Percentiles rank a stretch among this genome's conserved stretches.
Evolutionary conservation across 768 basidiomycete species (phyloP).

Genomic region (Leccinum uliginosum): DNA sequence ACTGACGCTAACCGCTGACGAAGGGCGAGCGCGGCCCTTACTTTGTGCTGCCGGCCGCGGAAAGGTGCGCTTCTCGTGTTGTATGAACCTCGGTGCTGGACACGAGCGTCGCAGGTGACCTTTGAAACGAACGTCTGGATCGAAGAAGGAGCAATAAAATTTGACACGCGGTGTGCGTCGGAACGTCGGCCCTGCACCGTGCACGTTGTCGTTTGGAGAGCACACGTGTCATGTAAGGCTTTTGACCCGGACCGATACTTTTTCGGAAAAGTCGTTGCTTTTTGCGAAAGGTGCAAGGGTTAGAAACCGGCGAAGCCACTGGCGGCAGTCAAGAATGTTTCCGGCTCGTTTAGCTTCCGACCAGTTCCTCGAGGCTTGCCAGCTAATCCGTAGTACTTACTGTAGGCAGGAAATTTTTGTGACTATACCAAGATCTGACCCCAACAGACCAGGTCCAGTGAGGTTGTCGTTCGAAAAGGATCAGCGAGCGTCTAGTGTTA

Average conservation of each 20-base stretch:
- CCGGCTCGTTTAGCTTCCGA: background rate
- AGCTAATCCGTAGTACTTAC: background rate
- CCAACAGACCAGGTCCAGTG: background rate
- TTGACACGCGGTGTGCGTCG: background rate
- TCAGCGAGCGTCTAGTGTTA: background rate
- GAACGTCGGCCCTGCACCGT: background rate
- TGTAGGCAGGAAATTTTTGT: background rate
- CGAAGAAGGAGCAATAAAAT: background rate
- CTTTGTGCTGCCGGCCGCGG: background rate
- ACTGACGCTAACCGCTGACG: background rate
- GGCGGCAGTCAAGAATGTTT: background rate
- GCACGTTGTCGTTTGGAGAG: slow-evolving; percentile 11
- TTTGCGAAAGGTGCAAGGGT: background rate
- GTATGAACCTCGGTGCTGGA: background rate
- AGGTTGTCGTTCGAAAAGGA: background rate
- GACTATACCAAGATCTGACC: background rate
- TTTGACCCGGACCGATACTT: background rate
- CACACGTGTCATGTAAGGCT: slow-evolving; percentile 8
- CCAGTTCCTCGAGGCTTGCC: background rate
- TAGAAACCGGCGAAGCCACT: background rate
- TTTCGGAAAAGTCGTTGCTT: slow-evolving; percentile 9
- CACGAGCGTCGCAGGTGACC: background rate
- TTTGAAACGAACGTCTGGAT: background rate
- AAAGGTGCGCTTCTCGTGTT: background rate
- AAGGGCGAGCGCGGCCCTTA: background rate